Conservation (phyloP, 352 stramenopile genomes). For the Pythium chondricola region DNA sequence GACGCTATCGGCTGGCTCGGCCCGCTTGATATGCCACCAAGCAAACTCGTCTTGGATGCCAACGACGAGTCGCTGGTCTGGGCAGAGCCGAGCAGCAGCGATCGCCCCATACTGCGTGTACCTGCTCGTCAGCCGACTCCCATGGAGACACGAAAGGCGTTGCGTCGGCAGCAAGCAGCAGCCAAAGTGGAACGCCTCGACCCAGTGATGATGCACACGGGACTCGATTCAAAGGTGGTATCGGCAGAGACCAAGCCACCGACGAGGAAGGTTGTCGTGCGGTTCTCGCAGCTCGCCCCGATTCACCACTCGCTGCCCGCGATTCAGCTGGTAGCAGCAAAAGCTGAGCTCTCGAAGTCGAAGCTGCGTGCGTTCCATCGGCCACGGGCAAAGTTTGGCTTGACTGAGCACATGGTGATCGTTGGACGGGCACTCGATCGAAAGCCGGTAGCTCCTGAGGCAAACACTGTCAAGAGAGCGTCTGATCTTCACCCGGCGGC, state of each 20-base stretch:
- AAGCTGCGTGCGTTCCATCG: constrained; percentile 82
- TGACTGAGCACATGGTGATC: constrained; percentile 71
- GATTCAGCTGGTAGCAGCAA: constrained; percentile 83
- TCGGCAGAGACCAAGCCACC: no score
- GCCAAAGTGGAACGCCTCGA: no score
- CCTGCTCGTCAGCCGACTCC: no score
- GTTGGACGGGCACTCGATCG: no score
- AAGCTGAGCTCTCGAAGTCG: constrained; percentile 74
- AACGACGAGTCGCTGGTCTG: constrained; percentile 78
- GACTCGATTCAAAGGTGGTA: no score
- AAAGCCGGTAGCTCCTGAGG: constrained; percentile 27
- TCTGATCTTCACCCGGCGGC: constrained; percentile 72
- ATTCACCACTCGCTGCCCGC: constrained; percentile 83
- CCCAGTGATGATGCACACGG: no score
- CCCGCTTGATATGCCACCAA: constrained; percentile 74
- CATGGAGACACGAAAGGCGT: no score
- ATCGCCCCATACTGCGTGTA: no score
- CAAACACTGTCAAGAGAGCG: constrained; percentile 56
- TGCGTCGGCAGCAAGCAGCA: no score
- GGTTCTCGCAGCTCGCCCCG: constrained; percentile 46
- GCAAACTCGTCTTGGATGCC: constrained; percentile 76
- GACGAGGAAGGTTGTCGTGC: no score
- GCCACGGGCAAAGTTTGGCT: constrained; percentile 82
- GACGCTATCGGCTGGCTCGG: constrained; percentile 73
- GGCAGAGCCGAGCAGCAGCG: no score